phyloP scores from a whole-genome alignment of 2,329 filamentous ascomycete genomes.

The Colletotrichum agaves region DNA sequence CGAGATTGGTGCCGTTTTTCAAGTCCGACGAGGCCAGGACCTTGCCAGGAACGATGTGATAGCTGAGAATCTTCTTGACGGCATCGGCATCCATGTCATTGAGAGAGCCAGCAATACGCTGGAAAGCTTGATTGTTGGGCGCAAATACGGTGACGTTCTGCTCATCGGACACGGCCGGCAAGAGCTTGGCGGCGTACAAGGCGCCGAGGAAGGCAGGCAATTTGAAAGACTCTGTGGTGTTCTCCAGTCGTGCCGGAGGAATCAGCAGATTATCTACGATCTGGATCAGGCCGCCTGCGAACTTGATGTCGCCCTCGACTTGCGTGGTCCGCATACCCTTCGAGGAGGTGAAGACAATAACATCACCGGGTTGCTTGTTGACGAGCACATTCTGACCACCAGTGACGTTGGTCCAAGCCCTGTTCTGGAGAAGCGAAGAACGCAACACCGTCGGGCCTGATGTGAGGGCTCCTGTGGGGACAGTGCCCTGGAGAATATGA shows the following conservation, averaged over 20 bases:
- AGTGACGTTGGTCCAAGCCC: slow-evolving; percentile 59
- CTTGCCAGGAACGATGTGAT: slow-evolving; percentile 66
- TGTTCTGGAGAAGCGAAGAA: slow-evolving; percentile 55
- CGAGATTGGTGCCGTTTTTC: slow-evolving; percentile 40
- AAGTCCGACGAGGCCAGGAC: slow-evolving; percentile 62
- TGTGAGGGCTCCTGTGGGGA: slow-evolving; percentile 52
- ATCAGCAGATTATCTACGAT: slow-evolving; percentile 63
- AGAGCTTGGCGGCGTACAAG: slow-evolving; percentile 49
- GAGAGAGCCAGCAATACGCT: slow-evolving; percentile 56
- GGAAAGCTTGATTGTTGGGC: slow-evolving; percentile 63
- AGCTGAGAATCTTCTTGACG: slow-evolving; percentile 59
- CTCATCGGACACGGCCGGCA: slow-evolving; percentile 54
- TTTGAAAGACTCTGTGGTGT: slow-evolving; percentile 48
- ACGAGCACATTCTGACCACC: slow-evolving; percentile 60
- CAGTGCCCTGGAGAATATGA: slow-evolving; percentile 67
- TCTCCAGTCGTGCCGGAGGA: slow-evolving; percentile 54
- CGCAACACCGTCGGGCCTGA: slow-evolving; percentile 52
- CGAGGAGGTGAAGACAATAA: slow-evolving; percentile 53
- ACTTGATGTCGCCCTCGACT: slow-evolving; percentile 55
- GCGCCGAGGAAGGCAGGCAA: slow-evolving; percentile 55
- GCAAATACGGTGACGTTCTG: slow-evolving; percentile 66
- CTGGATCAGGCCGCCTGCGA: slow-evolving; percentile 62
- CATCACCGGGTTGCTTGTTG: slow-evolving; percentile 54
- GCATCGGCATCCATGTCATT: slow-evolving; percentile 51
- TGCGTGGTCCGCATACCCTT: slow-evolving; percentile 56